These are phyloP conservation scores for Corynascus novoguineensis DNA, from an alignment of 495 filamentous ascomycete species.

Conservation along the genomic window DNA sequence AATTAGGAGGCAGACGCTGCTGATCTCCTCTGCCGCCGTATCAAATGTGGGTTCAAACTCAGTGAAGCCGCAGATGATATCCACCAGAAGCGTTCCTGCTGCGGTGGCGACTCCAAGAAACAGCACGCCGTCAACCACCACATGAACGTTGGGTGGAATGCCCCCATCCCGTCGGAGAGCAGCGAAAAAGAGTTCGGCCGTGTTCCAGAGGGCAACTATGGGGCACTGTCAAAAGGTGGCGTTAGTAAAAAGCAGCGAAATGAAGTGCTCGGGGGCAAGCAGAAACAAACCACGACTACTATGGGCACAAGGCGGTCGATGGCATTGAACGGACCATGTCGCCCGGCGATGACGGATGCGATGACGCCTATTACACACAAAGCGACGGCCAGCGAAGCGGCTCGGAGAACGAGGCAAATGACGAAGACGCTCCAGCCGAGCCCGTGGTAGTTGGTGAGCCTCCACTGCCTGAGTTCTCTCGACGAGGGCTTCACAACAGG, in stretches of 20 bases:
- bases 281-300: conserved; percentile 9
- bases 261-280: too few relatives aligned
- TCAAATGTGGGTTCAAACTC: not conserved
- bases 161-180: conserved; percentile 7
- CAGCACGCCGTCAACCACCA: conserved; percentile 12
- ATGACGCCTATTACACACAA: conserved; percentile 3
- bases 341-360: not conserved
- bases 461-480: conserved; percentile 22
- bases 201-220: conserved; percentile 15
- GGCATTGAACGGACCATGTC: not conserved
- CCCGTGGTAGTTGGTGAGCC: conserved; percentile 10
- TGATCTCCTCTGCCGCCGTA: conserved; percentile 9
- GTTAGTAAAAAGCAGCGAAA: not conserved
- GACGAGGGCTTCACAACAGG: conserved; percentile 14
- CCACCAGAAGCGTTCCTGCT: conserved; percentile 7
- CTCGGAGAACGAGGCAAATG: conserved; percentile 16
- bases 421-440: conserved; percentile 12
- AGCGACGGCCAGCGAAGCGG: conserved; percentile 16
- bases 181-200: conserved; percentile 15
- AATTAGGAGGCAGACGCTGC: conserved; percentile 10
- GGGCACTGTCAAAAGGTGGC: conserved; percentile 8
- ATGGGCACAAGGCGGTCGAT: conserved; percentile 2
- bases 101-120: conserved; percentile 7
- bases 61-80: conserved; percentile 10
- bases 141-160: conserved; percentile 15